These are phyloP conservation scores for Datura wrightii DNA, from an alignment of 257 asterid genomes.

Conservation along the genomic window DNA sequence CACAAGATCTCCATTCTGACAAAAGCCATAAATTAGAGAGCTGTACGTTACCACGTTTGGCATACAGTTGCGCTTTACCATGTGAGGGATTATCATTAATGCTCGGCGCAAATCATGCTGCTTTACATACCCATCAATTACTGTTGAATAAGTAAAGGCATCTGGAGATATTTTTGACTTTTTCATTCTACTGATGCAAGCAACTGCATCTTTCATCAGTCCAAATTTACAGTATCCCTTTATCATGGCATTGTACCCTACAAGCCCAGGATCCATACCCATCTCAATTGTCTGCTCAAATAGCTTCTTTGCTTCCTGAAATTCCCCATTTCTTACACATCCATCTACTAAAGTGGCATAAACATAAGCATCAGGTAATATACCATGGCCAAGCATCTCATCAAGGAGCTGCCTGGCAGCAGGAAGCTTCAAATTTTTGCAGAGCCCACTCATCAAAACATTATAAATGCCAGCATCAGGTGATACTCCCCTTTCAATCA, in stretches of 20 bases:
- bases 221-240: constrained; percentile 88
- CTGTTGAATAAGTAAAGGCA: constrained; percentile 78
- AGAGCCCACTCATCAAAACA: constrained; percentile 79
- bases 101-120: constrained; percentile 69
- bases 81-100: constrained; percentile 57
- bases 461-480: constrained; percentile 89
- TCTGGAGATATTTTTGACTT: constrained; percentile 61
- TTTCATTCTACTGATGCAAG: constrained; percentile 61
- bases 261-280: constrained; percentile 73
- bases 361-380: constrained; percentile 68
- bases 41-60: constrained; percentile 76
- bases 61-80: constrained; percentile 51
- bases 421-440: constrained; percentile 59
- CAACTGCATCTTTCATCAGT: constrained; percentile 70
- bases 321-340: constrained; percentile 63
- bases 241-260: constrained; percentile 84
- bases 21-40: constrained; percentile 79
- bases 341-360: constrained; percentile 91
- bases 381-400: constrained; percentile 72
- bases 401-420: constrained; percentile 65
- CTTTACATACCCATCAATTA: constrained; percentile 82
- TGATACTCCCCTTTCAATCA: constrained; percentile 66
- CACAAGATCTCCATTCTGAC: constrained; percentile 52
- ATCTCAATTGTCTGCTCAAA: constrained; percentile 55
- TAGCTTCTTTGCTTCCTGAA: constrained; percentile 67